Evolutionary conservation across 164 flowering plant genomes (phyloP).

Genomic region (Warburgia ugandensis): DNA sequence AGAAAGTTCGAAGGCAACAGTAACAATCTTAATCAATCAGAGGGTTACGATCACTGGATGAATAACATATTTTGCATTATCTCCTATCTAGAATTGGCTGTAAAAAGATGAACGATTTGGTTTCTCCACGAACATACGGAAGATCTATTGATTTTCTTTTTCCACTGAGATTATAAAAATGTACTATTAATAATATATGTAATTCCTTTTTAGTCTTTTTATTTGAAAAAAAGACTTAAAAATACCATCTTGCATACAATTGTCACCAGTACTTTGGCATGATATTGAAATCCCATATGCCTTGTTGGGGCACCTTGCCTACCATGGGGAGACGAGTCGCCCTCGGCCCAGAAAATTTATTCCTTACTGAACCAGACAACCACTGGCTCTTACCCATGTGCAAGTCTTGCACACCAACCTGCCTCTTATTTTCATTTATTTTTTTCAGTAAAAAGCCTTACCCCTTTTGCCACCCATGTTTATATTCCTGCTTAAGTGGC

Average conservation of each 20-base stretch:
- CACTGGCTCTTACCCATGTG: conserved; percentile 3
- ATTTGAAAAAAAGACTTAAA: background rate
- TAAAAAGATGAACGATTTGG: background rate
- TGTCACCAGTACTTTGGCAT: no score
- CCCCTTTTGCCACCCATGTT: conserved; percentile 1
- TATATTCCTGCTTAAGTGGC: conserved; percentile 10
- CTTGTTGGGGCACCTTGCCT: background rate
- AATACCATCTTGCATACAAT: no score
- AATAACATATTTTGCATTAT: no score
- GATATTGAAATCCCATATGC: conserved; percentile 1
- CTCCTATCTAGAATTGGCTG: no score
- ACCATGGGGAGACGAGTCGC: background rate
- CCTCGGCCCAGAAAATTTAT: conserved; percentile 5
- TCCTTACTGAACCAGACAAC: background rate
- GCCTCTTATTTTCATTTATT: background rate
- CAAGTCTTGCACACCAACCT: conserved; percentile 1
- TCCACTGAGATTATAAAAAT: background rate
- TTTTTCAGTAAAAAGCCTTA: background rate
- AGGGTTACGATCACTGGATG: no score
- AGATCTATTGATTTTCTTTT: background rate
- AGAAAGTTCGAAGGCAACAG: no score
- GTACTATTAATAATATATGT: background rate
- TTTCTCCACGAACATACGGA: background rate
- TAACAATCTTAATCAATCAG: no score
- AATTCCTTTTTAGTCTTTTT: background rate